phyloP scores from a whole-genome alignment of 345 rosid species.

The Salix viminalis region DNA sequence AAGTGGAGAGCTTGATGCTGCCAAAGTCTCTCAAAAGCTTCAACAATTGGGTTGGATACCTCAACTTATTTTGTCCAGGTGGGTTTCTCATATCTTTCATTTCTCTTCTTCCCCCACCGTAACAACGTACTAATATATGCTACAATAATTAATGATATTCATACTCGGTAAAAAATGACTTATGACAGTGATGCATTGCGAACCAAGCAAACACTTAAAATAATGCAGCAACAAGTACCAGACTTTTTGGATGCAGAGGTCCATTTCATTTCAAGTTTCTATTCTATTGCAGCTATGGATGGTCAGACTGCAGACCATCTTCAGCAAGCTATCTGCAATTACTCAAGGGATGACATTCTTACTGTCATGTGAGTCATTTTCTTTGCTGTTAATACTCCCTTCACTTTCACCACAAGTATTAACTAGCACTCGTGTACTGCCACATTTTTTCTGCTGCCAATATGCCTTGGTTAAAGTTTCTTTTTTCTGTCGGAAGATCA shows the following conservation, averaged over 20 bases:
- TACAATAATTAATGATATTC: not conserved
- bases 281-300: slow-evolving; percentile 95
- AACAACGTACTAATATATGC: not conserved
- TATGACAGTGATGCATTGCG: slow-evolving; percentile 69
- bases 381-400: not conserved
- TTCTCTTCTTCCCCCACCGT: not conserved
- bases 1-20: slow-evolving; percentile 62
- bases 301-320: slow-evolving; percentile 95
- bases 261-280: slow-evolving; percentile 85
- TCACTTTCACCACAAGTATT: not conserved
- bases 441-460: not conserved
- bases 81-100: not conserved
- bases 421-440: not conserved
- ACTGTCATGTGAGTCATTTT: slow-evolving; percentile 69
- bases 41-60: slow-evolving; percentile 82
- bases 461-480: not conserved
- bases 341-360: slow-evolving; percentile 56
- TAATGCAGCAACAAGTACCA: slow-evolving; percentile 83
- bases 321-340: slow-evolving; percentile 59
- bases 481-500: not conserved
- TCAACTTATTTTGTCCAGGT: slow-evolving; percentile 81
- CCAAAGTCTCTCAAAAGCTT: slow-evolving; percentile 58
- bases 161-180: not conserved
- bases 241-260: slow-evolving; percentile 66
- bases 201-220: slow-evolving; percentile 65